Evolutionary conservation across 2,329 filamentous ascomycete species (phyloP).

Genomic region (Fusarium goolgardi): DNA sequence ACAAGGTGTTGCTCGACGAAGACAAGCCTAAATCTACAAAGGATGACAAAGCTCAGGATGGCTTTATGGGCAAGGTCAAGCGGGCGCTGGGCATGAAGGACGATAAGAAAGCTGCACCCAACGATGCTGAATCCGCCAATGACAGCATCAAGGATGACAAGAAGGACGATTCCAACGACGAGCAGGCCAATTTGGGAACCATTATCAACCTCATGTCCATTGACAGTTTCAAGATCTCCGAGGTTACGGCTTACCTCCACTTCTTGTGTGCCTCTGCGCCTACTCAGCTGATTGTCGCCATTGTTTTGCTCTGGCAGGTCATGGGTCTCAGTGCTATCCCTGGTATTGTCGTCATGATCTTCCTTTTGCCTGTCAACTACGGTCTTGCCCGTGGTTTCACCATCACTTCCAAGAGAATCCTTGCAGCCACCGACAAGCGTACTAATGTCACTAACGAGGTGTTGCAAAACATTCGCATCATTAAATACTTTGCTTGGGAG

Average conservation of each 20-base stretch:
- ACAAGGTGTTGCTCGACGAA: constrained; percentile 74
- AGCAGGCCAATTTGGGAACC: constrained; percentile 93
- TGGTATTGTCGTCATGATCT: constrained; percentile 88
- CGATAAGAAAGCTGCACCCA: constrained; percentile 56
- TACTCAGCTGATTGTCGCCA: constrained; percentile 84
- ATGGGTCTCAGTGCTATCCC: constrained; percentile 94
- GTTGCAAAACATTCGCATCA: constrained; percentile 96
- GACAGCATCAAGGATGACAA: constrained; percentile 53
- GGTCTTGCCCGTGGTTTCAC: constrained; percentile 87
- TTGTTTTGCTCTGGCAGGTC: constrained; percentile 86
- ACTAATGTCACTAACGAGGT: constrained; percentile 98
- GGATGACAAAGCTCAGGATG: constrained; percentile 52
- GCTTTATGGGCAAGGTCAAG: constrained; percentile 63
- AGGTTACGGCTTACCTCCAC: constrained; percentile 93
- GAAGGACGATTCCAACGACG: constrained; percentile 60
- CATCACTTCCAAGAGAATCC: constrained; percentile 87
- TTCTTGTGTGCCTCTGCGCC: constrained; percentile 94
- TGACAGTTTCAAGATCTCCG: constrained; percentile 98
- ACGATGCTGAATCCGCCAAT: constrained; percentile 51
- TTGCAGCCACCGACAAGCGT: constrained; percentile 92
- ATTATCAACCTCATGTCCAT: constrained; percentile 99
- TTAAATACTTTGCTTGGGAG: constrained; percentile 99
- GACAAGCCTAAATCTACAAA: constrained; percentile 53
- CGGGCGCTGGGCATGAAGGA: constrained; percentile 69
- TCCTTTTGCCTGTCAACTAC: constrained; percentile 92